These are phyloP conservation scores for Candida sonorensis DNA, from an alignment of 805 yeast genomes.

Conservation along the genomic window DNA sequence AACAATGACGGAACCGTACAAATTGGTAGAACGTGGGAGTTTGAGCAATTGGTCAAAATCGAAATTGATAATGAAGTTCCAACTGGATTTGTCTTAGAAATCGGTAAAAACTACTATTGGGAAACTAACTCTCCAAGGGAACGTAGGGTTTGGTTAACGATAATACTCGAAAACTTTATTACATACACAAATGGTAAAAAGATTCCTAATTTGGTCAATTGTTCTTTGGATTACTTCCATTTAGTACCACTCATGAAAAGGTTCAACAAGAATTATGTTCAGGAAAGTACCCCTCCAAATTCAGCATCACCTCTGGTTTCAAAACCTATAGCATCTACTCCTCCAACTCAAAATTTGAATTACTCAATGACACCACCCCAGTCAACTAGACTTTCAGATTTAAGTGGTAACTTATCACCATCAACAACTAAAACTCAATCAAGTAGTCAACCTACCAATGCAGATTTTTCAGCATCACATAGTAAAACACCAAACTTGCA, in stretches of 20 bases:
- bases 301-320: no score
- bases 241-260: slow-evolving; percentile 13
- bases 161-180: slow-evolving; percentile 45
- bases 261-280: no score
- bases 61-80: slow-evolving; percentile 46
- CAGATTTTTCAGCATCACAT: neutral
- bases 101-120: slow-evolving; percentile 86
- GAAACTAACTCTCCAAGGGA: slow-evolving; percentile 52
- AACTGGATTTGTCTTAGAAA: slow-evolving; percentile 50
- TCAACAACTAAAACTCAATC: no score
- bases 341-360: neutral
- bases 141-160: slow-evolving; percentile 49
- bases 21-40: slow-evolving; percentile 89
- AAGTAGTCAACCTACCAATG: no score
- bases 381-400: neutral
- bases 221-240: slow-evolving; percentile 33
- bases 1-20: slow-evolving; percentile 70
- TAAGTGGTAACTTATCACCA: neutral
- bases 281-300: no score
- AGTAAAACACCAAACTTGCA: neutral
- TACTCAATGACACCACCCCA: no score
- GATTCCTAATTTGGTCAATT: slow-evolving; percentile 45
- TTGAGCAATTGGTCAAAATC: slow-evolving; percentile 58
- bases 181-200: slow-evolving; percentile 46
- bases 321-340: slow-evolving; percentile 1